These are phyloP conservation scores for Rhododendron kiyosumense DNA, from an alignment of 148 eudicot genomes.

Conservation along the genomic window DNA sequence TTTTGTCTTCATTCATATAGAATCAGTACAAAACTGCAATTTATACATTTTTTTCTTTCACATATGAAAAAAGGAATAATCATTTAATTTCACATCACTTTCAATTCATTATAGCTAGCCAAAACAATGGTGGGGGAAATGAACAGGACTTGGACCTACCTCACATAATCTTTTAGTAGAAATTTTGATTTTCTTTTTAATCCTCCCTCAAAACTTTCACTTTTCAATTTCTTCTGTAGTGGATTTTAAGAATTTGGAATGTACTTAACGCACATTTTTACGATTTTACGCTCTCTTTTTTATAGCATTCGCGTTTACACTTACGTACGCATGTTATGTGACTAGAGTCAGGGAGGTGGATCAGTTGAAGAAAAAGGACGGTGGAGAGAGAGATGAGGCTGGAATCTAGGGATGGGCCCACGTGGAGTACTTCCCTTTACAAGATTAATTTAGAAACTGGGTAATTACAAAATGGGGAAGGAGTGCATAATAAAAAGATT, in stretches of 20 bases:
- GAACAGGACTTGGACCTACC: not conserved
- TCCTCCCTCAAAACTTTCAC: not conserved
- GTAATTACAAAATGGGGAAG: not conserved
- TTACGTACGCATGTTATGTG: not conserved
- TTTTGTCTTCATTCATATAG: too few relatives aligned
- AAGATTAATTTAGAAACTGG: not conserved
- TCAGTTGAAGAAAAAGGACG: not conserved
- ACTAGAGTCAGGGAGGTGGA: not conserved
- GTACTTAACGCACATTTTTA: not conserved
- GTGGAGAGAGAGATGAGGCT: conserved; percentile 1
- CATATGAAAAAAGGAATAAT: too few relatives aligned
- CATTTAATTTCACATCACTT: too few relatives aligned
- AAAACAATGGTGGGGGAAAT: not conserved
- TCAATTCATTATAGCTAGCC: not conserved
- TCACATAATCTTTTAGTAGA: not conserved
- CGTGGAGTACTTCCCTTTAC: not conserved
- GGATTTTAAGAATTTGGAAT: not conserved
- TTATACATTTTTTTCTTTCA: too few relatives aligned
- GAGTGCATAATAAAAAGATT: not conserved
- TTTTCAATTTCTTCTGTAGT: not conserved
- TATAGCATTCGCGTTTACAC: not conserved
- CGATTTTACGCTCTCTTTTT: too few relatives aligned
- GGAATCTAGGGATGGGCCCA: conserved; percentile 1
- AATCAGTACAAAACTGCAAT: too few relatives aligned
- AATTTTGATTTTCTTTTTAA: not conserved